These are phyloP conservation scores for Cyberlindnera mycetangii DNA, from an alignment of 805 yeast species.

Conservation along the genomic window DNA sequence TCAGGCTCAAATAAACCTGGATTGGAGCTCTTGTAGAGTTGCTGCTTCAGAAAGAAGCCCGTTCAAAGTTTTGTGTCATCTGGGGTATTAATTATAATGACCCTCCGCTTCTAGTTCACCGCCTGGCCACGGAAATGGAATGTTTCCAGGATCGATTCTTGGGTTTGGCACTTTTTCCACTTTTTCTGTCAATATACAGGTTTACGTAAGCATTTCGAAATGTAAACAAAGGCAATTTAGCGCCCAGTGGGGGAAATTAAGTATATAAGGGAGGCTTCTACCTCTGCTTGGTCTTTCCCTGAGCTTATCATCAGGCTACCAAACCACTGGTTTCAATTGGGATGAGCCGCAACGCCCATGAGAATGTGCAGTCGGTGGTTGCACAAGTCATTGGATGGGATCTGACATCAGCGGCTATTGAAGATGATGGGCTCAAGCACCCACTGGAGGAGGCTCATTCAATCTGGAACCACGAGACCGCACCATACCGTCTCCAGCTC, in stretches of 20 bases:
- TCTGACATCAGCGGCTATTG: conserved; percentile 5
- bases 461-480: conserved; percentile 5
- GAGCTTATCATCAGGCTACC: too few species aligned
- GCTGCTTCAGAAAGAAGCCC: too few species aligned
- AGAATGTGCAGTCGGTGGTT: conserved; percentile 8
- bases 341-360: conserved; percentile 2
- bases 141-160: conserved; percentile 2
- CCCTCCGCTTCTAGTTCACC: not conserved
- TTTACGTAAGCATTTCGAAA: conserved; percentile 13
- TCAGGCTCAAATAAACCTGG: too few species aligned
- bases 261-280: not conserved
- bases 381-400: conserved; percentile 16
- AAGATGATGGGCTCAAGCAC: conserved; percentile 6
- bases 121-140: not conserved
- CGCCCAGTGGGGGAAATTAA: not conserved
- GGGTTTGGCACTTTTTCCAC: not conserved
- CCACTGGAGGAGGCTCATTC: conserved; percentile 10
- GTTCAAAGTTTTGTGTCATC: not conserved
- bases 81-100: not conserved
- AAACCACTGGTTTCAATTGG: too few species aligned
- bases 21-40: too few species aligned
- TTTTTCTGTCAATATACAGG: conserved; percentile 4
- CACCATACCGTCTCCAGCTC: conserved; percentile 5
- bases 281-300: not conserved
- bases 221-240: conserved; percentile 9